Conservation (phyloP, 345 rosid genomes). For the Citrus unshiu region DNA sequence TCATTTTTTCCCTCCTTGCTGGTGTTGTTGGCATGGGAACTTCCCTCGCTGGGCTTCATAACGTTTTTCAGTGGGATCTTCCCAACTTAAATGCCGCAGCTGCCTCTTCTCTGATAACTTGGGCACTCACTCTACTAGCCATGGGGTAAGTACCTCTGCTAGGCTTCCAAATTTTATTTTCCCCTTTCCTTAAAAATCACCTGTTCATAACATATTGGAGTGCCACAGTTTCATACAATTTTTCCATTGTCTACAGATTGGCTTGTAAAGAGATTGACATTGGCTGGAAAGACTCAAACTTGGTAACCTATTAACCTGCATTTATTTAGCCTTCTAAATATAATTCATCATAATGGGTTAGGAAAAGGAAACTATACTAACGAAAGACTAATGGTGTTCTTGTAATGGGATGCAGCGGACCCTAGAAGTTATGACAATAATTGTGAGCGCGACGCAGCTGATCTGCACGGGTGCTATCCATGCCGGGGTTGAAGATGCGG, state of each 20-base stretch:
- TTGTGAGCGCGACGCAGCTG: slow-evolving; percentile 64
- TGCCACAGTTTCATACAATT: not conserved
- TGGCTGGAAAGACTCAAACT: slow-evolving; percentile 70
- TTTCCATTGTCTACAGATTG: slow-evolving; percentile 43
- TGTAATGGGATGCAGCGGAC: slow-evolving; percentile 49
- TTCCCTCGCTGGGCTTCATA: slow-evolving; percentile 53
- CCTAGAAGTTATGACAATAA: slow-evolving; percentile 63
- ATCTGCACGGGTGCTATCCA: slow-evolving; percentile 65
- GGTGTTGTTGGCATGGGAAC: slow-evolving; percentile 77
- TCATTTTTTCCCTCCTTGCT: slow-evolving; percentile 66
- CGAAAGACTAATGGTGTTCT: not conserved
- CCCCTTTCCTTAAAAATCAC: not conserved
- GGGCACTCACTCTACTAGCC: slow-evolving; percentile 73
- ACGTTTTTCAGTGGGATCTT: slow-evolving; percentile 40
- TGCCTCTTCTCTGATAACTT: slow-evolving; percentile 56
- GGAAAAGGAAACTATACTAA: not conserved
- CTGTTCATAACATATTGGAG: not conserved
- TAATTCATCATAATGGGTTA: not conserved
- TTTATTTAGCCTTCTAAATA: not conserved
- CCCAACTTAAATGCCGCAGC: slow-evolving; percentile 65
- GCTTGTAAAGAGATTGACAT: slow-evolving; percentile 79
- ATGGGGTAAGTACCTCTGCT: slow-evolving; percentile 51
- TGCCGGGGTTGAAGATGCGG: slow-evolving; percentile 38
- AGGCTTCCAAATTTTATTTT: not conserved
- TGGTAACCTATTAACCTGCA: slow-evolving; percentile 53